Evolutionary conservation across 2,329 filamentous ascomycete species (phyloP), one percentile per base, ranked within the genome.

Genomic region (Diaporthe batatas): DNA sequence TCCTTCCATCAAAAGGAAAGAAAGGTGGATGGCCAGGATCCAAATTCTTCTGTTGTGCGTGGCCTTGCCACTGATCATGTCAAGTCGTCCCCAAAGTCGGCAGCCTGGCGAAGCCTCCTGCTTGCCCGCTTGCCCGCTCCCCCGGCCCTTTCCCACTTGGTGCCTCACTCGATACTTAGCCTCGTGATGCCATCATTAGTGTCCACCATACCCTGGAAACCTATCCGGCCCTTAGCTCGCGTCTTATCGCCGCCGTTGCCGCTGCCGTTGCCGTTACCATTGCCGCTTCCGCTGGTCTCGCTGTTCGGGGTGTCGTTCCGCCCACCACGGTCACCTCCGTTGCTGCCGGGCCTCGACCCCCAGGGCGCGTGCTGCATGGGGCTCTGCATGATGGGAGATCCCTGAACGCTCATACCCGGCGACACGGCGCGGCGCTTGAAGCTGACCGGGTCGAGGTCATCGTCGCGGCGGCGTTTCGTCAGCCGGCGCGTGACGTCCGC

Each of bases 101-200:
- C 23, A 34, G 25, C 21, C 34, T 59, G 25, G 39, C 25, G 53
- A 49, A 29, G 44, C 32, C 16, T 29, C 34, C 18, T 29, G 29
- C 72, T n/a, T 23, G 57, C n/a, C n/a, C 36, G 21, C 55, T 23
- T 42, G 25, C 16, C 51, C 36, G 11, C 34, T 23, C 25, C n/a
- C 16, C 51, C 18, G 23, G 29, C 16, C n/a, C 25, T 42, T 55
- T 34, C 2, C 12, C n/a, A 16, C 12, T 21, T 29, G 29, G 8
- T 47, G 32, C 53, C 18, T 74, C 84, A 98, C 81, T 98, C 95
- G 79, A 98, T 98, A 82, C 94, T 98, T 93, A 98, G 96, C 78
- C 96, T 95, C 92, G 98, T 98, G 76, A 98, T 87, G 1, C 95
- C 94, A 81, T 98, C 96, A 80, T 94, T 94, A n/a, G 96, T 96